Evolutionary conservation across 139 green algal species (phyloP).

Genomic region (Yamagishiella unicocca): DNA sequence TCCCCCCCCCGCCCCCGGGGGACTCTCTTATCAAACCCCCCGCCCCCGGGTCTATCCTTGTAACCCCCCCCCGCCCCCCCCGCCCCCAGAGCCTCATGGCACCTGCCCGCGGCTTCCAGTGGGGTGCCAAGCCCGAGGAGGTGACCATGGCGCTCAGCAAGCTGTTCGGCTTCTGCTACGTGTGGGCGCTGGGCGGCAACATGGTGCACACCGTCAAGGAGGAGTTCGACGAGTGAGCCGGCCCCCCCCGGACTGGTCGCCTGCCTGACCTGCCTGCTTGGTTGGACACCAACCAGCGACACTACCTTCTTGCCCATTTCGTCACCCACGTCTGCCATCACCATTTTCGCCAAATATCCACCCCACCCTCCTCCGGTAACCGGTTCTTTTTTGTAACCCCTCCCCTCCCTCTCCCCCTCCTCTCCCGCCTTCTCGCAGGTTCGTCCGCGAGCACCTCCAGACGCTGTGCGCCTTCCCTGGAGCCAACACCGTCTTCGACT

Average conservation of each 20-base stretch:
- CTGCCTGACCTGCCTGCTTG: no score
- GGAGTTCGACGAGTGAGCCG: conserved; percentile 69
- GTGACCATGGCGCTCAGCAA: conserved; percentile 52
- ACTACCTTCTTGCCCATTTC: no score
- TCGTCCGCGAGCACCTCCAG: conserved; percentile 67
- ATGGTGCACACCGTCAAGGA: conserved; percentile 65
- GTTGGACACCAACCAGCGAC: no score
- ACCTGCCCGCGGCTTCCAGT: conserved; percentile 53
- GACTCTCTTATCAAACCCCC: no score
- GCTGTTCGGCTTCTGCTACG: conserved; percentile 81
- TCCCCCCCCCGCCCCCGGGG: no score
- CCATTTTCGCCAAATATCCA: no score
- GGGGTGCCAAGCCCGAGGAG: conserved; percentile 38
- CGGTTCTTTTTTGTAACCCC: no score
- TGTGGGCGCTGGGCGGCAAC: conserved; percentile 82
- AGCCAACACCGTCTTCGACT: conserved; percentile 81
- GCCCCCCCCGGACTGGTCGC: no score
- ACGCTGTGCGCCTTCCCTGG: conserved; percentile 56
- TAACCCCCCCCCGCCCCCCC: not conserved
- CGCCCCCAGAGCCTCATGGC: conserved; percentile 48
- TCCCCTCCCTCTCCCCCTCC: not conserved
- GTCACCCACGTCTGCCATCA: no score
- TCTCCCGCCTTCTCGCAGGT: conserved; percentile 30
- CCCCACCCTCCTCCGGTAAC: no score
- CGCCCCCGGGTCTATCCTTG: no score